phyloP scores from a whole-genome alignment of 805 yeast species.

The Ogataea dorogensis region DNA sequence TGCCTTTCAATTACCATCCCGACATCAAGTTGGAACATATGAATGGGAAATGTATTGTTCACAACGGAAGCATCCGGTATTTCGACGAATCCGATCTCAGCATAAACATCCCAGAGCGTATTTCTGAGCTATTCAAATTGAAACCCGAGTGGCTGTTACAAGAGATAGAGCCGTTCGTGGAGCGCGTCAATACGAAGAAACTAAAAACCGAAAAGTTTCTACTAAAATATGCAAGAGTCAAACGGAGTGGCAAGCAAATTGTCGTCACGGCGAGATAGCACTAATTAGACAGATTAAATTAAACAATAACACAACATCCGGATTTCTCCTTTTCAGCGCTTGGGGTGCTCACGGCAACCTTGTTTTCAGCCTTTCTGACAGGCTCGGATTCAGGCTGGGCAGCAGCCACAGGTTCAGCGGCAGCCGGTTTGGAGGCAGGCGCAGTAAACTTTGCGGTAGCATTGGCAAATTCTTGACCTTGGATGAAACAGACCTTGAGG shows the following conservation, averaged over 20 bases:
- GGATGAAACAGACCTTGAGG: constrained; percentile 58
- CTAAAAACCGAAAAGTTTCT: constrained; percentile 56
- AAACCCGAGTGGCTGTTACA: constrained; percentile 61
- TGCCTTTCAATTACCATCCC: constrained; percentile 54
- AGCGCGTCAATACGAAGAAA: constrained; percentile 53
- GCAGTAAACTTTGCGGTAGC: constrained; percentile 33
- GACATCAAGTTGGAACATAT: constrained; percentile 52
- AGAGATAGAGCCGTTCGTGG: constrained; percentile 63
- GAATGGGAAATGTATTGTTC: constrained; percentile 31
- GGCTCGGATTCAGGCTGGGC: constrained; percentile 11
- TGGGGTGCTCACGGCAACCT: constrained; percentile 12
- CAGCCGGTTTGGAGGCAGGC: neutral
- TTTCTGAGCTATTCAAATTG: constrained; percentile 49
- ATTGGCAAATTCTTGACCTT: constrained; percentile 64
- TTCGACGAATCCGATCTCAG: constrained; percentile 52
- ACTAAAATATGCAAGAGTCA: constrained; percentile 60
- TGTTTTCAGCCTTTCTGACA: neutral
- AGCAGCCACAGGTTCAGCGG: constrained; percentile 8
- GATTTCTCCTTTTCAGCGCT: constrained; percentile 3
- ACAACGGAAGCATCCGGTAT: constrained; percentile 45
- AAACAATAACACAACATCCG: constrained; percentile 15
- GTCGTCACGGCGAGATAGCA: constrained; percentile 17
- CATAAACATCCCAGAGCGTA: constrained; percentile 45
- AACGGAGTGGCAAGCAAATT: constrained; percentile 41
- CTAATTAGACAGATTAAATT: constrained; percentile 3